Percentiles rank a stretch among this genome's conserved stretches.
Conservation (phyloP, 2,329 filamentous ascomycete species). For the Endoconidiophora polonica region DNA sequence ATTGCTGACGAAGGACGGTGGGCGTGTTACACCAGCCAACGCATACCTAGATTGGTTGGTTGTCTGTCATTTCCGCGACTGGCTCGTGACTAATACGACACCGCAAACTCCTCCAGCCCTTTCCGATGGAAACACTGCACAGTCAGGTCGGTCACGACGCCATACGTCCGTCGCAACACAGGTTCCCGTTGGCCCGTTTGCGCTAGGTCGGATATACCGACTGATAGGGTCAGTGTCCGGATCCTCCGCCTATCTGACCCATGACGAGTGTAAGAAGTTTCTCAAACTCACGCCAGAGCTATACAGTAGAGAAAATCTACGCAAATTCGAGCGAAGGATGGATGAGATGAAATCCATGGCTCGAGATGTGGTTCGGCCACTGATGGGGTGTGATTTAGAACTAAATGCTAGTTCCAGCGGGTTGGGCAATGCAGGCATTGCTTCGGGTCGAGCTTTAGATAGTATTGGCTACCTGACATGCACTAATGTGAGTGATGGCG, state of each 20-base stretch:
- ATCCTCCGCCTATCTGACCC: slow-evolving; percentile 50
- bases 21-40: slow-evolving; percentile 63
- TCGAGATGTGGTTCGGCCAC: slow-evolving; percentile 62
- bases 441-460: slow-evolving; percentile 23
- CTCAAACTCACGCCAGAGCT: slow-evolving; percentile 67
- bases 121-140: neutral
- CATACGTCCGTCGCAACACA: slow-evolving; percentile 14
- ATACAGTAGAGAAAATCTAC: slow-evolving; percentile 73
- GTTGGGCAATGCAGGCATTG: slow-evolving; percentile 18
- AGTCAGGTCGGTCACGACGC: neutral
- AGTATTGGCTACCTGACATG: slow-evolving; percentile 35
- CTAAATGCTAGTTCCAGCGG: slow-evolving; percentile 46
- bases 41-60: slow-evolving; percentile 82
- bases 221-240: slow-evolving; percentile 47
- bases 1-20: slow-evolving; percentile 61
- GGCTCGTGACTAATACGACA: slow-evolving; percentile 80
- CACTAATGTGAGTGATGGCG: slow-evolving; percentile 29
- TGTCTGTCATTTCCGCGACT: slow-evolving; percentile 75
- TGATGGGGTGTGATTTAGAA: slow-evolving; percentile 75
- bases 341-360: slow-evolving; percentile 80
- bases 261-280: slow-evolving; percentile 83
- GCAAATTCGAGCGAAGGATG: slow-evolving; percentile 69
- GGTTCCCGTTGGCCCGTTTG: slow-evolving; percentile 29
- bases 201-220: slow-evolving; percentile 56
- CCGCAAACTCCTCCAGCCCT: slow-evolving; percentile 32